These are phyloP conservation scores for Magnaporthiopsis rhizophila DNA, from an alignment of 2,329 filamentous ascomycete species.

Conservation along the genomic window DNA sequence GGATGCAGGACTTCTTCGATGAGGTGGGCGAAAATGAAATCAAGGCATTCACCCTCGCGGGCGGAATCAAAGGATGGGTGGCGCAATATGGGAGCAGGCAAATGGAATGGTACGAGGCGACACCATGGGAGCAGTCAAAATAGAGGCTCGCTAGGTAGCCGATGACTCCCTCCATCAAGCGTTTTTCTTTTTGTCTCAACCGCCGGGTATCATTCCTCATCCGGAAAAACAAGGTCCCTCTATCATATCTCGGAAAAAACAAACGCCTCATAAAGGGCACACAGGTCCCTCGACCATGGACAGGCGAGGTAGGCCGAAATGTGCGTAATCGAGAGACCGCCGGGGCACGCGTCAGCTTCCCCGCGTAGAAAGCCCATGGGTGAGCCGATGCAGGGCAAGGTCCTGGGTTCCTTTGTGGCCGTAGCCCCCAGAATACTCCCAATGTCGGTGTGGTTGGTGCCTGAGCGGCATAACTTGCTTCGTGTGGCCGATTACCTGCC, in stretches of 20 bases:
- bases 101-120: constrained; percentile 43
- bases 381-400: not conserved
- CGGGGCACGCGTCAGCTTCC: too few relatives aligned
- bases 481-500: not conserved
- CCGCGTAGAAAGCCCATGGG: too few relatives aligned
- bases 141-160: not conserved
- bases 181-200: not conserved
- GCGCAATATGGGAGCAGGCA: constrained; percentile 35
- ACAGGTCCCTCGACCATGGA: not conserved
- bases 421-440: not conserved
- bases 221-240: not conserved
- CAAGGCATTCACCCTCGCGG: constrained; percentile 38
- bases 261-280: not conserved
- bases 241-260: not conserved
- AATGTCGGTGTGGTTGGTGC: not conserved
- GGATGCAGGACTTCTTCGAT: constrained; percentile 49
- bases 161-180: not conserved
- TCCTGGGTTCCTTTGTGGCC: not conserved
- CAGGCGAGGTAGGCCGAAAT: not conserved
- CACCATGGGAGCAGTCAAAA: constrained; percentile 21
- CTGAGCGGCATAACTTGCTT: not conserved
- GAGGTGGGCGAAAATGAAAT: constrained; percentile 34
- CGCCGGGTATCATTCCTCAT: not conserved
- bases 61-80: constrained; percentile 49
- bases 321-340: not conserved